These are phyloP conservation scores for Parachlorella kessleri DNA, from an alignment of 139 green algal species.

Conservation along the genomic window DNA sequence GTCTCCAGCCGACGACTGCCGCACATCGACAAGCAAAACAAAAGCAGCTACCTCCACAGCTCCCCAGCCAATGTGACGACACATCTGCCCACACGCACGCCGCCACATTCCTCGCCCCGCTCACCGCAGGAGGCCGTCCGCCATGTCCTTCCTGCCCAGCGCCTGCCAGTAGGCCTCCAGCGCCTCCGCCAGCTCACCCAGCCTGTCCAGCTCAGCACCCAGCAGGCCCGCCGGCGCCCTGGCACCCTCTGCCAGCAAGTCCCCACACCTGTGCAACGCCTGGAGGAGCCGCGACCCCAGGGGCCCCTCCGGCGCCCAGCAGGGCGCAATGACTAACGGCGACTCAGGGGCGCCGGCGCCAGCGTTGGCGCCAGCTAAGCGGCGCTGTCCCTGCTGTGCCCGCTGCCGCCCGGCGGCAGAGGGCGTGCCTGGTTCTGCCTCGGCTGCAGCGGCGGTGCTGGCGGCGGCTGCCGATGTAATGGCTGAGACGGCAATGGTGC, in stretches of 20 bases:
- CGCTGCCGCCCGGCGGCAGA: not conserved
- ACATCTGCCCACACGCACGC: too few relatives aligned
- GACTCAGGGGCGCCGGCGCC: not conserved
- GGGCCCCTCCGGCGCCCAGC: constrained; percentile 10
- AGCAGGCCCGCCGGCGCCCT: constrained; percentile 25
- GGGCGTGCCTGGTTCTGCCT: too few relatives aligned
- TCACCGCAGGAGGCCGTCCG: constrained; percentile 21
- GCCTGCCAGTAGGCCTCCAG: constrained; percentile 5
- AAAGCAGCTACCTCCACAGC: not conserved
- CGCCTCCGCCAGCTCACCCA: constrained; percentile 2
- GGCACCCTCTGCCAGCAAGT: constrained; percentile 7
- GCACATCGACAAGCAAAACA: not conserved
- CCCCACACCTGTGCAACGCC: constrained; percentile 20
- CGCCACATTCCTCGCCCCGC: not conserved
- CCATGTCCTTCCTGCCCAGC: constrained; percentile 2
- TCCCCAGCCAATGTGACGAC: too few relatives aligned
- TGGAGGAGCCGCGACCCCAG: constrained; percentile 9
- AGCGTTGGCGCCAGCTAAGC: too few relatives aligned
- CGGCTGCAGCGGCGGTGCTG: not conserved
- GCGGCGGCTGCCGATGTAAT: not conserved
- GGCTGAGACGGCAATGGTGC: not conserved
- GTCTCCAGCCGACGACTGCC: too few relatives aligned
- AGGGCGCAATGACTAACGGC: not conserved
- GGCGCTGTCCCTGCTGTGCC: not conserved
- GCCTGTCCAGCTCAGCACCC: not conserved